These are phyloP conservation scores for Basidiobolus heterosporus DNA, from an alignment of 371 early-diverging fungal species.

Conservation along the genomic window DNA sequence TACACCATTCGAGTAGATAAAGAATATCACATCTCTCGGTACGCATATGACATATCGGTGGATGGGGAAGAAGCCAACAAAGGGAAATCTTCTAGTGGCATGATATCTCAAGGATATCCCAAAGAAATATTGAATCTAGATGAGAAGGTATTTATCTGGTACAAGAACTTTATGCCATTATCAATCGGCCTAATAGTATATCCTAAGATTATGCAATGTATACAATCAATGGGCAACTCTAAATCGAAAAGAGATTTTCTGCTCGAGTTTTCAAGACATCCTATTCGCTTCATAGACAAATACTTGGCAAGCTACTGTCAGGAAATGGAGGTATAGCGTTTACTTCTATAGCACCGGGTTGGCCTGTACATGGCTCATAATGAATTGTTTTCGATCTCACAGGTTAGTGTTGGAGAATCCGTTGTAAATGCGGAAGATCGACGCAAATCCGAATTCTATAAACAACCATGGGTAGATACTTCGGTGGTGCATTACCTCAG, in stretches of 20 bases:
- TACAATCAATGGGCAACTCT: conserved; percentile 68
- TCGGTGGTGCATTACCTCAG: neutral
- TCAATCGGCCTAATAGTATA: neutral
- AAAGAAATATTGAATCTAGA: conserved; percentile 37
- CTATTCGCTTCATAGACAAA: conserved; percentile 75
- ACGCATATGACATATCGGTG: conserved; percentile 76
- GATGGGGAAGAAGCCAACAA: conserved; percentile 17
- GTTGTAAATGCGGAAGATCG: conserved; percentile 70
- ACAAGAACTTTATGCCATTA: neutral
- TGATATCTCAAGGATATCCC: conserved; percentile 6
- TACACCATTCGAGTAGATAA: conserved; percentile 69
- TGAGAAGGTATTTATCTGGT: conserved; percentile 18
- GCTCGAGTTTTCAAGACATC: conserved; percentile 67
- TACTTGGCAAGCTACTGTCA: conserved; percentile 84
- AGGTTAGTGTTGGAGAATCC: conserved; percentile 68
- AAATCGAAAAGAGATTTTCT: conserved; percentile 89
- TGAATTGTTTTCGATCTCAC: conserved; percentile 3
- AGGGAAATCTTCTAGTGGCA: too few relatives aligned
- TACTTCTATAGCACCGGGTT: neutral
- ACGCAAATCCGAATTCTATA: conserved; percentile 61
- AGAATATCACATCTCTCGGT: conserved; percentile 37
- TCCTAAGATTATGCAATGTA: conserved; percentile 35
- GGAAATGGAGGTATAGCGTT: conserved; percentile 54
- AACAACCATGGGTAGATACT: conserved; percentile 18
- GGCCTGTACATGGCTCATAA: neutral